Percentiles rank a stretch among this genome's conserved stretches.
Evolutionary conservation across 2,329 filamentous ascomycete species (phyloP).

Genomic region (Metarhizium robertsii): DNA sequence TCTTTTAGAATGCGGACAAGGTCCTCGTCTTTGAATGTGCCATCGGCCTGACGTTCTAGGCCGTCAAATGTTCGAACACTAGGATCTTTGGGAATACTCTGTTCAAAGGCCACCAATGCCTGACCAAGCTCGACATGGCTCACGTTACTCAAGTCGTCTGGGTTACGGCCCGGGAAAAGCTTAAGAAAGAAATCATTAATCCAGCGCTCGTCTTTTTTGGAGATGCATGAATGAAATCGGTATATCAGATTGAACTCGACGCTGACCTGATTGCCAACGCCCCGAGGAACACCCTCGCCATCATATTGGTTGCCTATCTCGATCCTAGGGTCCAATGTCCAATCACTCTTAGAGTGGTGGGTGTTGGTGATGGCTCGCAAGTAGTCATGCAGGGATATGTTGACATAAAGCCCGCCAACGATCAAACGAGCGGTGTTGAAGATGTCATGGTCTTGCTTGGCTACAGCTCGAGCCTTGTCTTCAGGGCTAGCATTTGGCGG

Average conservation of each 20-base stretch:
- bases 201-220: slow-evolving; percentile 52
- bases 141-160: slow-evolving; percentile 22
- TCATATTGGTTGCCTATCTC: slow-evolving; percentile 40
- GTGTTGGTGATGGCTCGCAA: slow-evolving; percentile 51
- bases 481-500: slow-evolving; percentile 14
- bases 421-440: slow-evolving; percentile 49
- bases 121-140: slow-evolving; percentile 27
- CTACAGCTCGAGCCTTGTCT: slow-evolving; percentile 22
- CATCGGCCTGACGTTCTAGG: slow-evolving; percentile 37
- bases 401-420: slow-evolving; percentile 44
- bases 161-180: slow-evolving; percentile 25
- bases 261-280: slow-evolving; percentile 56
- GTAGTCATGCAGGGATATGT: slow-evolving; percentile 51
- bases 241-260: slow-evolving; percentile 62
- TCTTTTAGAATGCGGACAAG: slow-evolving; percentile 45
- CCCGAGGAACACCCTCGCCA: slow-evolving; percentile 38
- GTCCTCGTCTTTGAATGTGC: slow-evolving; percentile 47
- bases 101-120: slow-evolving; percentile 29
- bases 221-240: slow-evolving; percentile 54
- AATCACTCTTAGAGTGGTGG: slow-evolving; percentile 47
- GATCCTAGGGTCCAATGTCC: slow-evolving; percentile 55
- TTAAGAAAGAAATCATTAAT: slow-evolving; percentile 43
- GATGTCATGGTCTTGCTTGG: slow-evolving; percentile 39
- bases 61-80: slow-evolving; percentile 37
- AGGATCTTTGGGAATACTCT: slow-evolving; percentile 31